Percentiles rank a stretch among this genome's conserved stretches.
phyloP scores from a whole-genome alignment of 176 grass and related monocot genomes.

The Bromus sterilis region DNA sequence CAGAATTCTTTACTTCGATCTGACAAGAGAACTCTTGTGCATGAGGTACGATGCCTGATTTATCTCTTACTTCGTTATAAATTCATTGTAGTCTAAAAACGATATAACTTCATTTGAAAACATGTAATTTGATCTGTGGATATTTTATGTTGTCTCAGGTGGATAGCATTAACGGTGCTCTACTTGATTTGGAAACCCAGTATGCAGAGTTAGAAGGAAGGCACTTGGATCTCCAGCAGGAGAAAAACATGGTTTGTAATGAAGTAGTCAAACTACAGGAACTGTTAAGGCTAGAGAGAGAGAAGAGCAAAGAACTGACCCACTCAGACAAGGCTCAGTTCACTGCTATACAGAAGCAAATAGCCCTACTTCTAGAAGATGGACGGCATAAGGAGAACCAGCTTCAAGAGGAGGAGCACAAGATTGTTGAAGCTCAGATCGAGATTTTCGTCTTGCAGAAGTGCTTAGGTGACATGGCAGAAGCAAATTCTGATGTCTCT shows the following conservation, averaged over 20 bases:
- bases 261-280: conserved; percentile 46
- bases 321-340: conserved; percentile 42
- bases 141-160: conserved; percentile 43
- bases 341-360: conserved; percentile 42
- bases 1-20: conserved; percentile 61
- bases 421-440: conserved; percentile 48
- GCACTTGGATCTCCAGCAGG: conserved; percentile 55
- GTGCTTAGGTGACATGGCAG: conserved; percentile 64
- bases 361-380: conserved; percentile 45
- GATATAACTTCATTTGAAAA: neutral
- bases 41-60: conserved; percentile 48
- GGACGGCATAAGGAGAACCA: conserved; percentile 35
- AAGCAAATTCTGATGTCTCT: conserved; percentile 40
- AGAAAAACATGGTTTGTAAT: conserved; percentile 36
- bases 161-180: conserved; percentile 56
- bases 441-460: conserved; percentile 75
- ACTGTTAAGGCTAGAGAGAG: conserved; percentile 50
- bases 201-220: conserved; percentile 66
- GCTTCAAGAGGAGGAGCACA: conserved; percentile 61
- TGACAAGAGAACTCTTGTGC: conserved; percentile 60
- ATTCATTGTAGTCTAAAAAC: neutral
- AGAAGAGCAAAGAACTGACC: conserved; percentile 33
- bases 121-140: neutral
- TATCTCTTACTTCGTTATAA: conserved; percentile 6
- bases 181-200: conserved; percentile 56